These are phyloP conservation scores for Talaromyces verruculosus DNA, from an alignment of 2,329 filamentous ascomycete species.

Conservation along the genomic window DNA sequence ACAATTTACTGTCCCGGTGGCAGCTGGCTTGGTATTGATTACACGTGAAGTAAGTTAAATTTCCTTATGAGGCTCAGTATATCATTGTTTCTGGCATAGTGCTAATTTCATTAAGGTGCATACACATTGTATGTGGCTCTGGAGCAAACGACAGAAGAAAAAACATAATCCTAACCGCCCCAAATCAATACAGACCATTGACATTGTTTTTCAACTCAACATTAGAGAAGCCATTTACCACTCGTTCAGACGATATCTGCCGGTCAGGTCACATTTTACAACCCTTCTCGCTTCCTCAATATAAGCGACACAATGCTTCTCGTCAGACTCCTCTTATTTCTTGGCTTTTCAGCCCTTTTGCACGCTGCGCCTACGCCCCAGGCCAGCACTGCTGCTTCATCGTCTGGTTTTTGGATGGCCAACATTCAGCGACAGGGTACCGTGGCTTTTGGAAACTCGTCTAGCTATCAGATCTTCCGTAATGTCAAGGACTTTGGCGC, in stretches of 20 bases:
- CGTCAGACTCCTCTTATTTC: conserved; percentile 34
- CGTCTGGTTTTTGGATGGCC: conserved; percentile 68
- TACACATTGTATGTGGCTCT: neutral
- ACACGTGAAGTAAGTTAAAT: neutral
- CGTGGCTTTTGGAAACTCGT: conserved; percentile 59
- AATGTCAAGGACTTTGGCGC: conserved; percentile 77
- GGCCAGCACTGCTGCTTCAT: conserved; percentile 22
- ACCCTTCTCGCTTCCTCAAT: neutral
- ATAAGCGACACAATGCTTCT: conserved; percentile 19
- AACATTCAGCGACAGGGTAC: conserved; percentile 67
- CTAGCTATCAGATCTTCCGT: conserved; percentile 69
- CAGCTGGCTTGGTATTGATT: conserved; percentile 11
- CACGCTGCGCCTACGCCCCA: conserved; percentile 35
- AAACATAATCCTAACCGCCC: neutral
- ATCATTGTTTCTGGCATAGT: neutral
- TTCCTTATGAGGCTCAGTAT: neutral
- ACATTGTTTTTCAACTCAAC: neutral
- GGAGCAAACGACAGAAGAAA: neutral
- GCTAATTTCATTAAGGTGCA: neutral
- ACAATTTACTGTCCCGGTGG: conserved; percentile 17
- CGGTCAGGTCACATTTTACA: conserved; percentile 15
- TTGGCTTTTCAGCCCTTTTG: conserved; percentile 31
- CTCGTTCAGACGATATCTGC: conserved; percentile 16
- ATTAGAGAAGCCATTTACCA: neutral
- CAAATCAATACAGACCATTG: neutral